A percentile compares a stretch with the other conserved stretches of the same genome.
Conservation (phyloP, 225 moss, liverwort and hornwort genomes). For the Neckera pumila region DNA sequence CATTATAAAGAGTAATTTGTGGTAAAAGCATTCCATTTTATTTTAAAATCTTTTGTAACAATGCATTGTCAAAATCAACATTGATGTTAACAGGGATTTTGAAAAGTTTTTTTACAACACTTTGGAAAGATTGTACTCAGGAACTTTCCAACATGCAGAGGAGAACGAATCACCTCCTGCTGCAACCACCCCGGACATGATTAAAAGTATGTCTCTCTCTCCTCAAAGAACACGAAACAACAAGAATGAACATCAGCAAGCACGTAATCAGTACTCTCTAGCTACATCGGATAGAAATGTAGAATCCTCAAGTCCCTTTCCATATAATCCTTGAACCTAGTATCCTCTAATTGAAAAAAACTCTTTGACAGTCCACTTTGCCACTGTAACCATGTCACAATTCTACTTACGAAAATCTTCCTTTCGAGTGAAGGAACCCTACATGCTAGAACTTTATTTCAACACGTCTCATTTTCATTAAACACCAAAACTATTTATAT, state of each 20-base stretch:
- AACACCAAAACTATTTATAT: not conserved
- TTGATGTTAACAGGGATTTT: not conserved
- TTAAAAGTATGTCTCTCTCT: not conserved
- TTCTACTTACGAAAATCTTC: not conserved
- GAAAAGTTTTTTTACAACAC: not conserved
- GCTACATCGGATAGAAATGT: not conserved
- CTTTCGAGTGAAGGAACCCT: not conserved
- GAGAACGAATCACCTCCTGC: not conserved
- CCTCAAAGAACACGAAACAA: not conserved
- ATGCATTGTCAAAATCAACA: not conserved
- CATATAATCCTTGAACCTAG: not conserved
- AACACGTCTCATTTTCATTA: not conserved
- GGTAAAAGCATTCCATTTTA: not conserved
- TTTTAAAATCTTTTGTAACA: not conserved
- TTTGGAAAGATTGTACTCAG: not conserved
- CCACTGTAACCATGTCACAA: not conserved
- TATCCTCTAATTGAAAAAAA: not conserved
- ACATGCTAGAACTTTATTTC: not conserved
- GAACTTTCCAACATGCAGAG: not conserved
- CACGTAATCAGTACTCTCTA: not conserved
- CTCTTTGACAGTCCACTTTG: not conserved
- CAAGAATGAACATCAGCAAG: not conserved
- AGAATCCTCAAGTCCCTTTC: not conserved
- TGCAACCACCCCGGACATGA: not conserved
- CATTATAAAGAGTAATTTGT: not conserved